Evolutionary conservation across 2,329 filamentous ascomycete genomes (phyloP), one percentile per base, ranked within the genome.

Genomic region (Colletotrichum ledebouriae): DNA sequence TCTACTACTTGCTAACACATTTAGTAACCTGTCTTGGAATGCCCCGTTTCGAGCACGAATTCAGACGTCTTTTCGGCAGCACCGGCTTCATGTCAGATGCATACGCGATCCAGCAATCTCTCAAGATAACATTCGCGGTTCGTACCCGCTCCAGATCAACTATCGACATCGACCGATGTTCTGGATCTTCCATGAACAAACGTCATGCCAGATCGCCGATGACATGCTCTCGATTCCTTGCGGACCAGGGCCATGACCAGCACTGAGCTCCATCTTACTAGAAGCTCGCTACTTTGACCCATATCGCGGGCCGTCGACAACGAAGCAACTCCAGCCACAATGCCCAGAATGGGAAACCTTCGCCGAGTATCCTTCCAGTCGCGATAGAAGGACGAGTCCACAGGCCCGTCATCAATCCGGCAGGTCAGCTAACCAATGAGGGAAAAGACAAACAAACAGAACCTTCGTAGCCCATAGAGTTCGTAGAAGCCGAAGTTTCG

Each of bases 201-300:
- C 25, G 25, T 49, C 47, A 59, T 50, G 25, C 29, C 12, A 64
- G 60, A 68, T 68, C 61, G 55, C 10, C 55, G 65, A 68, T 65
- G 53, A 50, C 12, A 47, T 22, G 33, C 34, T 39, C 55, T 37
- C 61, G 61, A 56, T 47, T 65, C 47, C 33, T 65, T n/a, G 29
- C 34, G 17, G 17, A 17, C 58, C 20, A 39, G 61, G 34, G 42
- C 49, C 55, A 33, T 50, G 55, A 49, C 56, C n/a, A 60, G 55
- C 53, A 12, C 20, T 13, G 4, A 34, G 20, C 53, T 29, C 52
- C 47, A 46, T 39, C 33, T 22, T 11, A 13, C 46, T 17, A 29
- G 25, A 29, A 6, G 25, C 6, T 6, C 25, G 6, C 25, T 29
- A 15, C 11, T 41, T 33, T 33, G 53, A 65, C 20, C 29, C 41